Base-by-base conservation (phyloP, 2,329 filamentous ascomycete genomes). In the Fusarium marasasianum region DNA sequence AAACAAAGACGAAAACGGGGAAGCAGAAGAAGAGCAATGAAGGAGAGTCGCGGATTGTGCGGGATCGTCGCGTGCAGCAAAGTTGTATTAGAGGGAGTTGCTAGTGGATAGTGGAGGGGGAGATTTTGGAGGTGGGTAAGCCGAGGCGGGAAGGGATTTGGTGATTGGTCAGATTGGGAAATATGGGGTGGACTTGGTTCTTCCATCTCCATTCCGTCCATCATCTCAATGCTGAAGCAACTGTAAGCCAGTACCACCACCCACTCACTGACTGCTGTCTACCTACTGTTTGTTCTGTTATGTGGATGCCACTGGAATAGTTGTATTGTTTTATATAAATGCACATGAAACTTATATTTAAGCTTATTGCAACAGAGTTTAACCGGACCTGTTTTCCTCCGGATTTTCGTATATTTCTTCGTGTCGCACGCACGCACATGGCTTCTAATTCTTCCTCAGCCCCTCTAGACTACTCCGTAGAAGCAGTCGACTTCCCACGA, bases 11-110 rank as follows among this genome's bases (percentile, higher is more conserved):
- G 41, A 22, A 24, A 54, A 38, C 12, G 33, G 41, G 45, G 26
- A 63, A 41, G 26, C 31, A 55, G 26, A 57, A 53, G 40, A 44
- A 37, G 33, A 60, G 44, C 38, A 43, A 45, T 35, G 26, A 47
- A 40, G 41, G 17, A 66, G 50, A 58, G 37, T 66, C 44, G 37
- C 72, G 72, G 72, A 57, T 74, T 73, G 62, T 68, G 71, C 71
- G 71, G 71, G 71, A 73, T 73, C 69, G 69, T 72, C 63, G 69
- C 51, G 53, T 68, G 63, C 53, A 40, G 29, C 26, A 67, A 61
- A 53, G 47, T 71, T 73, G 71, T 65, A 74, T 69, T 60, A 72
- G 72, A 72, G 63, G 59, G 53, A 74, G 56, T 51, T 73, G 66
- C 37, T 61, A 71, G 71, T 66, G 61, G 61, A 66, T 55, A 56